Percentiles rank a stretch among this genome's conserved stretches.
Evolutionary conservation across 2,329 filamentous ascomycete species (phyloP).

Genomic region (Gaeumannomyces tritici): DNA sequence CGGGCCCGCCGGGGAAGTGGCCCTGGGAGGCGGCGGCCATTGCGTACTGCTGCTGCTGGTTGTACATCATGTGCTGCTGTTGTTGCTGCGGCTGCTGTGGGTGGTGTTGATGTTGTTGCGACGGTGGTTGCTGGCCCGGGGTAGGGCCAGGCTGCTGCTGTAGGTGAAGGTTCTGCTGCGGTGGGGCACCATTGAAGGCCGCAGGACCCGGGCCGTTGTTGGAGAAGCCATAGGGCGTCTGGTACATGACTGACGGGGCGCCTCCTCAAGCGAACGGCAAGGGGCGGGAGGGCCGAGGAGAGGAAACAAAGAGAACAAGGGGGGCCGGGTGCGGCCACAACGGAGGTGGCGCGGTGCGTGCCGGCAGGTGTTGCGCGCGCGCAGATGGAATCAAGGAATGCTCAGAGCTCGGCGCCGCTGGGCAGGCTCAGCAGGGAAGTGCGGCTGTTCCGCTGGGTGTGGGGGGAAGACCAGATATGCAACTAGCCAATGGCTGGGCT

Average conservation of each 20-base stretch:
- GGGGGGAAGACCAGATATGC: neutral
- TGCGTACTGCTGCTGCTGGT: conserved; percentile 37
- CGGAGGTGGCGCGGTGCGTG: neutral
- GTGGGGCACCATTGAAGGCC: conserved; percentile 41
- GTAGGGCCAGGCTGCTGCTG: conserved; percentile 21
- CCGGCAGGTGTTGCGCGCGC: neutral
- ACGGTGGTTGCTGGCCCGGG: conserved; percentile 24
- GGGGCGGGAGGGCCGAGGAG: conserved; percentile 6
- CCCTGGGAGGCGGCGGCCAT: conserved; percentile 36
- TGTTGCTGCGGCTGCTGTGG: conserved; percentile 45
- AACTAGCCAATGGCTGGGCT: neutral
- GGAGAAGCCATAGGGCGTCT: conserved; percentile 44
- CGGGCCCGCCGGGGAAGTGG: conserved; percentile 39
- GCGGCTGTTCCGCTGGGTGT: neutral
- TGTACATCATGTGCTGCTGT: conserved; percentile 52
- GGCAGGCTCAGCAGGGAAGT: neutral
- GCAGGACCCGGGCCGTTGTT: conserved; percentile 38
- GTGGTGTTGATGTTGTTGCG: conserved; percentile 47
- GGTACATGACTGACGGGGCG: conserved; percentile 38
- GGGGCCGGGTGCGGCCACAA: neutral
- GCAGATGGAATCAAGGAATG: neutral
- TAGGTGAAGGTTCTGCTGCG: conserved; percentile 34
- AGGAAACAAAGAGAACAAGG: conserved; percentile 4
- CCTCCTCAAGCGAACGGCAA: conserved; percentile 9
- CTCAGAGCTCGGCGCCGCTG: neutral